Base-by-base conservation (phyloP, 2,329 filamentous ascomycete genomes). In the Colletotrichum sidae region DNA sequence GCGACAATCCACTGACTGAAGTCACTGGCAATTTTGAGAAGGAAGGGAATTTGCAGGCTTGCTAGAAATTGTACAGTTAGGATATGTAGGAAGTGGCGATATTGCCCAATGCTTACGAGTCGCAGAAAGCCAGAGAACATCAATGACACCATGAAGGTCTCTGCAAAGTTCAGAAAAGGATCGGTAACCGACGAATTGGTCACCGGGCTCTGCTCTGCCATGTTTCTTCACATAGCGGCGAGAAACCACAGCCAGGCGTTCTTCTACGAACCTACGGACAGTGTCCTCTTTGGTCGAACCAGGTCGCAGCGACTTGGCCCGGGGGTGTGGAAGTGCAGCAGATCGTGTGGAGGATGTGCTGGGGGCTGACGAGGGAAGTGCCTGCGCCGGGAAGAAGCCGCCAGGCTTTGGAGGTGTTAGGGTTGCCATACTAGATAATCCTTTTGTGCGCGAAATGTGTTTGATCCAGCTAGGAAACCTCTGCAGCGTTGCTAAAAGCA, bases 41-140 rank as follows among this genome's bases (percentile, higher is more conserved):
- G 81, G 73, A 95, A 95, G 2, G 94, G 92, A 11, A 95, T 88
- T 78, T 97, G 93, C 8, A 97, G 80, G 57, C 86, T 87, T 15
- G 92, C 92, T 94, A 66, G 63, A 34, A 39, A 25, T 10, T 15
- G 8, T 37, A 5, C 17, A n/a, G 10, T 6, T 38, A 35, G 15
- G 34, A 37, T 33, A 38, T 7, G 25, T 15, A 11, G 11, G 52
- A 35, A 12, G 37, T 7, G 9, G 13, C 6, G 17, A n/a, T 38
- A 44, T 17, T 17, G 1, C 13, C 15, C 25, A 25, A 25, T 25
- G 25, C 92, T 75, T 83, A 94, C 93, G 93, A 25, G 94, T 97
- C 9, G 92, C 93, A 37, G 90, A 93, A 25, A 93, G 86, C 95
- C 95, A 98, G 6, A 97, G 79, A 8, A 96, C 86, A 75, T 96